Evolutionary conservation across 495 filamentous ascomycete species (phyloP).

Genomic region (Pseudomonodictys pantanalensis): DNA sequence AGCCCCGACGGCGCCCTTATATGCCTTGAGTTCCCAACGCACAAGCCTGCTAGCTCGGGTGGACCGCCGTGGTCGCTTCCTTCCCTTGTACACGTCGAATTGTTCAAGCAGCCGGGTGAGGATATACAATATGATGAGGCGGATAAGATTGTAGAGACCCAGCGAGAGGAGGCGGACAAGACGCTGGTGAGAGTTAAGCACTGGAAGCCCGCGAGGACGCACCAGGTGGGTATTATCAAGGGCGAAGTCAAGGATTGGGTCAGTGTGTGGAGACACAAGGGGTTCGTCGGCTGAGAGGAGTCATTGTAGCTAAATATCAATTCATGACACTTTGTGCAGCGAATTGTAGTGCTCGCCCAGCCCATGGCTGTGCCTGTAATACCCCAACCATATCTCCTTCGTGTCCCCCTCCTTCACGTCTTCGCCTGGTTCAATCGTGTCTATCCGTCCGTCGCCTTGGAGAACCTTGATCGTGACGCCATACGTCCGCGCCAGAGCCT

Average conservation of each 20-base stretch:
- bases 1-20: conserved; percentile 60
- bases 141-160: conserved; percentile 51
- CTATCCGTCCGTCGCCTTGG: conserved; percentile 72
- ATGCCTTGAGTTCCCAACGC: conserved; percentile 78
- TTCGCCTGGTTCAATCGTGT: conserved; percentile 63
- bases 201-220: conserved; percentile 67
- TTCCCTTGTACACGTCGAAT: conserved; percentile 61
- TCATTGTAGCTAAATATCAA: no score
- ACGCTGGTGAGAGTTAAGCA: conserved; percentile 60
- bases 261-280: conserved; percentile 47
- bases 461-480: conserved; percentile 80
- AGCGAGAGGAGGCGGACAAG: conserved; percentile 42
- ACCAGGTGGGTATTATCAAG: conserved; percentile 53
- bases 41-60: conserved; percentile 57
- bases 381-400: conserved; percentile 81
- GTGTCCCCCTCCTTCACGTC: conserved; percentile 42
- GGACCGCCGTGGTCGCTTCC: conserved; percentile 71
- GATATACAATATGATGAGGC: conserved; percentile 60
- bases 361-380: conserved; percentile 89
- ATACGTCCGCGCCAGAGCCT: conserved; percentile 80
- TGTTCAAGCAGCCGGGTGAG: conserved; percentile 63
- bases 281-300: no score
- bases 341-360: conserved; percentile 98
- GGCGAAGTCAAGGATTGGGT: conserved; percentile 62
- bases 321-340: conserved; percentile 52